phyloP scores from a whole-genome alignment of 1,139 yeast species.

The Taphrina flavorubra region DNA sequence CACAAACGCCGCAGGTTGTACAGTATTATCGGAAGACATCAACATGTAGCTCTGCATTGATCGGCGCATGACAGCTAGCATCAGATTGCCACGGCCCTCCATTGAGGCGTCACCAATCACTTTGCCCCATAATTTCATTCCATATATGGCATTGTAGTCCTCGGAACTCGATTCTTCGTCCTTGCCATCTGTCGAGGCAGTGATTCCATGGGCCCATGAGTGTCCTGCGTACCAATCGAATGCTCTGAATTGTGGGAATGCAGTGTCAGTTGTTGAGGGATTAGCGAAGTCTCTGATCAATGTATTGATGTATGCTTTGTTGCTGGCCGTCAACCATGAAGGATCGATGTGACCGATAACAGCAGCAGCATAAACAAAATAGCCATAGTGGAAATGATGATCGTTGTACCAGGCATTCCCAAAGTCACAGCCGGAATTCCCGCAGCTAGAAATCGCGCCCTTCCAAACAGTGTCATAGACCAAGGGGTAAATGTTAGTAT shows the following conservation, averaged over 20 bases:
- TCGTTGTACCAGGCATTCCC: constrained; percentile 77
- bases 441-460: constrained; percentile 69
- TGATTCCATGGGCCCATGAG: constrained; percentile 83
- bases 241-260: constrained; percentile 76
- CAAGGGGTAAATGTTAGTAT: constrained; percentile 64
- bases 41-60: constrained; percentile 69
- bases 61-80: constrained; percentile 68
- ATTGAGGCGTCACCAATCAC: constrained; percentile 72
- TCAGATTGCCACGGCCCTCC: constrained; percentile 78
- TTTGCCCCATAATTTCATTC: constrained; percentile 80
- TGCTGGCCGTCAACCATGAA: constrained; percentile 61
- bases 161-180: constrained; percentile 83
- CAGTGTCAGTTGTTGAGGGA: constrained; percentile 64
- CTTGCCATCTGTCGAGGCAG: constrained; percentile 72
- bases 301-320: constrained; percentile 69
- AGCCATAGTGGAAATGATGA: constrained; percentile 83
- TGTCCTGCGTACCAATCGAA: constrained; percentile 85
- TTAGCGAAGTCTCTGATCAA: constrained; percentile 79
- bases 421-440: constrained; percentile 60
- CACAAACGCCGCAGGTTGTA: constrained; percentile 64
- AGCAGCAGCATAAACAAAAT: constrained; percentile 78
- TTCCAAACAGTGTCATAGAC: constrained; percentile 71
- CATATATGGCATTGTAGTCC: constrained; percentile 68
- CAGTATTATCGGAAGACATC: constrained; percentile 62
- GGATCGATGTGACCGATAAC: constrained; percentile 69